Evolutionary conservation across 2,329 filamentous ascomycete species (phyloP).

Genomic region (Phoma sp.): DNA sequence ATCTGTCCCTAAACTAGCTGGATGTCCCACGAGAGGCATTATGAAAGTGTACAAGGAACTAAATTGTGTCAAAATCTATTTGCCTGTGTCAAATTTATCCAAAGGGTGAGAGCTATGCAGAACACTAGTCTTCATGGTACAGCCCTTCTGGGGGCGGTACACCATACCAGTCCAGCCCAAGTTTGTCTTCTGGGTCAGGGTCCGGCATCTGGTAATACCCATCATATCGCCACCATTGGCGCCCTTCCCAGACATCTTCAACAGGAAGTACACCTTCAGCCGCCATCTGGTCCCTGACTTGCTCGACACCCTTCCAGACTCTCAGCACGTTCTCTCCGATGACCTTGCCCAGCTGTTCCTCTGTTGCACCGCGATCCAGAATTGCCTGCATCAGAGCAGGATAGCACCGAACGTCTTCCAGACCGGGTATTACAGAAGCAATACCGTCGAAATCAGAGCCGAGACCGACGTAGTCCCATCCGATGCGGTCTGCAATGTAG

Average conservation of each 20-base stretch:
- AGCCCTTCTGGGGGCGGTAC: conserved; percentile 6
- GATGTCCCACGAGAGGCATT: too few relatives aligned
- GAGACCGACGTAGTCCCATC: conserved; percentile 84
- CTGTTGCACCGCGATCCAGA: conserved; percentile 2
- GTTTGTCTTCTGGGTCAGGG: conserved; percentile 6
- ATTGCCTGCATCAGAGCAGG: conserved; percentile 2
- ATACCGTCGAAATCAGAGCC: conserved; percentile 79
- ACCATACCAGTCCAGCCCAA: conserved; percentile 7
- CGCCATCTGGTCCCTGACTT: conserved; percentile 3
- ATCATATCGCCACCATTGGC: conserved; percentile 11
- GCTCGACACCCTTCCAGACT: conserved; percentile 10
- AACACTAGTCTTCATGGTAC: conserved; percentile 4
- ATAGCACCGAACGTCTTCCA: conserved; percentile 17
- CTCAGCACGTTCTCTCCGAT: conserved; percentile 17
- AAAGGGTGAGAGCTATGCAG: too few relatives aligned
- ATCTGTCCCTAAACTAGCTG: too few relatives aligned
- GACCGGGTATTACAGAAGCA: neutral
- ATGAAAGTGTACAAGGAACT: too few relatives aligned
- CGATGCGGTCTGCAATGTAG: conserved; percentile 80
- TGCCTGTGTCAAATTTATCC: too few relatives aligned
- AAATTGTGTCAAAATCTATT: too few relatives aligned
- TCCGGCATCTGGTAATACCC: conserved; percentile 11
- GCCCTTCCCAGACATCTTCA: conserved; percentile 5
- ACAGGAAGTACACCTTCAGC: neutral
- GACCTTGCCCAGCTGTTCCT: conserved; percentile 3